phyloP scores from a whole-genome alignment of 83 land plant species.

The Diphasiastrum complanatum region DNA sequence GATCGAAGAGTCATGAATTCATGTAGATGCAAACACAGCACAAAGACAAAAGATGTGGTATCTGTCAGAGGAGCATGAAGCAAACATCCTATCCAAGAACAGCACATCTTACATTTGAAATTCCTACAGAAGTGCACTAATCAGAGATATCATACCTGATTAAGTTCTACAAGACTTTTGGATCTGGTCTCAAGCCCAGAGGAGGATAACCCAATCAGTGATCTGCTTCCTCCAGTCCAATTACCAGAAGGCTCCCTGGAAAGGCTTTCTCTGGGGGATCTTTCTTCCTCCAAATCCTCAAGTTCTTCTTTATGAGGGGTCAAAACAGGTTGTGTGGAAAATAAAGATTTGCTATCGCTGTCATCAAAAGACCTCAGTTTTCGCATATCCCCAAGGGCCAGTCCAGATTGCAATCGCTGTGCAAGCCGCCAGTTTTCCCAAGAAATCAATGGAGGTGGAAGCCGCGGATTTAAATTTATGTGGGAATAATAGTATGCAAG shows the following conservation, averaged over 20 bases:
- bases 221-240: slow-evolving; percentile 34
- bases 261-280: slow-evolving; percentile 34
- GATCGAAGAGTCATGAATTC: too few species aligned
- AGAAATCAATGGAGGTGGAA: slow-evolving; percentile 64
- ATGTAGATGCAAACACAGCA: too few species aligned
- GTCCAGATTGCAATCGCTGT: slow-evolving; percentile 39
- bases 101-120: background rate
- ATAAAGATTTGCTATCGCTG: slow-evolving; percentile 45
- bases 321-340: slow-evolving; percentile 42
- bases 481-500: slow-evolving; percentile 53
- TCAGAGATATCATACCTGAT: slow-evolving; percentile 49
- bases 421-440: slow-evolving; percentile 54
- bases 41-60: too few species aligned
- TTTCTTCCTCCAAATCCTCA: slow-evolving; percentile 53
- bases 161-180: slow-evolving; percentile 75
- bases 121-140: background rate
- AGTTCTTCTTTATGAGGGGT: slow-evolving; percentile 82
- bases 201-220: slow-evolving; percentile 48
- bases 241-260: slow-evolving; percentile 28
- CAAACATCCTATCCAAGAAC: background rate
- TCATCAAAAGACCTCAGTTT: slow-evolving; percentile 59
- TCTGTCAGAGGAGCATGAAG: too few species aligned
- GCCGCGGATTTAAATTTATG: slow-evolving; percentile 73
- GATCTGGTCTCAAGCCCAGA: slow-evolving; percentile 48
- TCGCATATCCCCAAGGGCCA: slow-evolving; percentile 30